phyloP scores from a whole-genome alignment of 2,329 filamentous ascomycete genomes.

The Colletotrichum acutatum region DNA sequence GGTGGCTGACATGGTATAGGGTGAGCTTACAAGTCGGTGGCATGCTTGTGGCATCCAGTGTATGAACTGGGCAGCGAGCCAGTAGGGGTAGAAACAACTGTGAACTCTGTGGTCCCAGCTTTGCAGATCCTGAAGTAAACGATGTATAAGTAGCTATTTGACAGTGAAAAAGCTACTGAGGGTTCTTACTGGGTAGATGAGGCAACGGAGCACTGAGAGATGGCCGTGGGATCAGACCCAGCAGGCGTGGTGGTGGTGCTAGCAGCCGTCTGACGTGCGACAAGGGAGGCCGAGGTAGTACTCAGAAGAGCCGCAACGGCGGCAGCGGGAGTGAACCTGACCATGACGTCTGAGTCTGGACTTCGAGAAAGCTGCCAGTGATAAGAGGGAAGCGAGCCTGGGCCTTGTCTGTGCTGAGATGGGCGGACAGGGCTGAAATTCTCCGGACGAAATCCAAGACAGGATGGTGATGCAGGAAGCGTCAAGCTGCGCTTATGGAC shows the following conservation, averaged over 20 bases:
- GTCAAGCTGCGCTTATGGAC: not conserved
- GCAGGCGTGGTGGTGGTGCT: constrained; percentile 39
- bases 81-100: constrained; percentile 25
- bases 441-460: not conserved
- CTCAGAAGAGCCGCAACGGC: constrained; percentile 28
- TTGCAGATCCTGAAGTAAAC: constrained; percentile 19
- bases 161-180: not conserved
- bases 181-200: constrained; percentile 35
- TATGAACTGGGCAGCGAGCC: constrained; percentile 45
- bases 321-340: constrained; percentile 19
- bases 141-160: not conserved
- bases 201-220: constrained; percentile 34
- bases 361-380: not conserved
- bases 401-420: not conserved
- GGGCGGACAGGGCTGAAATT: not conserved
- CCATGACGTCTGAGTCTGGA: constrained; percentile 2
- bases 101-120: constrained; percentile 33
- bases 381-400: not conserved
- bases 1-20: not conserved
- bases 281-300: constrained; percentile 25
- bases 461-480: constrained; percentile 6
- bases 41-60: constrained; percentile 63
- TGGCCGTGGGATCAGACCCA: constrained; percentile 8
- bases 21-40: constrained; percentile 55
- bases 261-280: constrained; percentile 46